Conservation (phyloP, 805 yeast genomes). For the Cyberlindnera meyerae region DNA sequence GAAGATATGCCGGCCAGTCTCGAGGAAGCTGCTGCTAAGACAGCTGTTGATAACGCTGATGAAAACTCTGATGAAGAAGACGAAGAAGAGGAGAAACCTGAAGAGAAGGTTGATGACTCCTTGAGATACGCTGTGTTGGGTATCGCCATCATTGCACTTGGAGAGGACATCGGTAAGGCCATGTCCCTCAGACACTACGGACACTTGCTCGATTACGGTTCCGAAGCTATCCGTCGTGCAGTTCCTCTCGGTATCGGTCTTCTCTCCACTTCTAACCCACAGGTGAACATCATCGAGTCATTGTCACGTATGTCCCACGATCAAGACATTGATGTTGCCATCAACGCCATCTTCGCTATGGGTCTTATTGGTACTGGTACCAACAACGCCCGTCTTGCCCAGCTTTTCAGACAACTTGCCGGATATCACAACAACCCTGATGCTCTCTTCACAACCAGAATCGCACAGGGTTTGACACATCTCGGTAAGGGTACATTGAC, state of each 20-base stretch:
- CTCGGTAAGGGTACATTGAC: constrained; percentile 95
- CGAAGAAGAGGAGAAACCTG: constrained; percentile 32
- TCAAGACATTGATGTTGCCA: constrained; percentile 88
- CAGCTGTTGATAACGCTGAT: constrained; percentile 18
- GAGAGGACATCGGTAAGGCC: constrained; percentile 96
- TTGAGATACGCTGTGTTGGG: constrained; percentile 89
- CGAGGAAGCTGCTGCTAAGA: constrained; percentile 27
- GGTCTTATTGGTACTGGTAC: constrained; percentile 99
- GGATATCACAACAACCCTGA: constrained; percentile 90
- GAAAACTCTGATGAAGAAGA: constrained; percentile 25
- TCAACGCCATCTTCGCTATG: constrained; percentile 93
- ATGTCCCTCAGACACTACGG: constrained; percentile 97
- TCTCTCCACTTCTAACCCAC: constrained; percentile 88
- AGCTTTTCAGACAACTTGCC: constrained; percentile 89
- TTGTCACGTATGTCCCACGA: constrained; percentile 95
- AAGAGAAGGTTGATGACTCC: constrained; percentile 32
- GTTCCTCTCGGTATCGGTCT: constrained; percentile 99
- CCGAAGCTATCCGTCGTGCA: constrained; percentile 81
- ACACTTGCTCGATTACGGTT: constrained; percentile 97
- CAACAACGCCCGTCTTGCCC: constrained; percentile 96
- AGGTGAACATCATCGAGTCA: constrained; percentile 95
- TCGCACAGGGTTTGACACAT: constrained; percentile 92
- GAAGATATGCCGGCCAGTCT: constrained; percentile 24
- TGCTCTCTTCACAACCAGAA: constrained; percentile 84
- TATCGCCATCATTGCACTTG: constrained; percentile 91